Conservation (phyloP, 2,329 filamentous ascomycete species). For the Verticillium nonalfalfae region DNA sequence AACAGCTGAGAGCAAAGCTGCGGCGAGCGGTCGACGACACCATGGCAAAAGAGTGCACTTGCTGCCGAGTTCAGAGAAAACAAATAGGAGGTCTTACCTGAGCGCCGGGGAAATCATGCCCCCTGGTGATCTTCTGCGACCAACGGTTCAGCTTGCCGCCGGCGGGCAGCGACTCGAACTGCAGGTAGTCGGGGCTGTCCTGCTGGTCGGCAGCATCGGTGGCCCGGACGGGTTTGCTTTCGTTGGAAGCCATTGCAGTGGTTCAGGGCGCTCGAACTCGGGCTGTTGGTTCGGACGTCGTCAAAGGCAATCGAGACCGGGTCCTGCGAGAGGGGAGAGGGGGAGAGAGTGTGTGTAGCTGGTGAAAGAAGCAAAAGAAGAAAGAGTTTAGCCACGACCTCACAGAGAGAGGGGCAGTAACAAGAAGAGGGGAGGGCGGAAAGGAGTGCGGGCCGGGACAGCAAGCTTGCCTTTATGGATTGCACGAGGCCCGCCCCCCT, state of each 20-base stretch:
- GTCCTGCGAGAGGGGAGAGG: too few species aligned
- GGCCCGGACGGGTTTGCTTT: background rate
- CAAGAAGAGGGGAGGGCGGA: too few species aligned
- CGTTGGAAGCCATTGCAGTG: background rate
- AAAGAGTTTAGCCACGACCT: too few species aligned
- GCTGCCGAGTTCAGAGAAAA: background rate
- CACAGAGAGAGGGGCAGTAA: too few species aligned
- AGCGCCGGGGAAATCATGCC: constrained; percentile 86
- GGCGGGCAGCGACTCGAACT: constrained; percentile 43
- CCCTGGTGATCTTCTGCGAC: constrained; percentile 74
- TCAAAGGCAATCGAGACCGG: too few species aligned
- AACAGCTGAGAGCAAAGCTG: too few species aligned
- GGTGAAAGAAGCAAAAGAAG: too few species aligned
- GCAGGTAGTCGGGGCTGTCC: constrained; percentile 43
- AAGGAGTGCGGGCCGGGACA: background rate
- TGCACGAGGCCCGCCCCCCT: too few species aligned
- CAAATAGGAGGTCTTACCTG: constrained; percentile 48
- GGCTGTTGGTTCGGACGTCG: too few species aligned
- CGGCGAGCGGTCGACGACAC: too few species aligned
- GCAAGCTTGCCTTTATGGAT: too few species aligned
- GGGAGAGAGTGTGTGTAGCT: too few species aligned
- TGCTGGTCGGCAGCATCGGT: constrained; percentile 25
- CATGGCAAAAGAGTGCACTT: background rate
- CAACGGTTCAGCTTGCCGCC: constrained; percentile 69
- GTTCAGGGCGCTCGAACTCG: background rate